Percentiles rank a stretch among this genome's conserved stretches.
These are phyloP conservation scores for Plantago elongata DNA, from an alignment of 257 asterid species.

Conservation along the genomic window DNA sequence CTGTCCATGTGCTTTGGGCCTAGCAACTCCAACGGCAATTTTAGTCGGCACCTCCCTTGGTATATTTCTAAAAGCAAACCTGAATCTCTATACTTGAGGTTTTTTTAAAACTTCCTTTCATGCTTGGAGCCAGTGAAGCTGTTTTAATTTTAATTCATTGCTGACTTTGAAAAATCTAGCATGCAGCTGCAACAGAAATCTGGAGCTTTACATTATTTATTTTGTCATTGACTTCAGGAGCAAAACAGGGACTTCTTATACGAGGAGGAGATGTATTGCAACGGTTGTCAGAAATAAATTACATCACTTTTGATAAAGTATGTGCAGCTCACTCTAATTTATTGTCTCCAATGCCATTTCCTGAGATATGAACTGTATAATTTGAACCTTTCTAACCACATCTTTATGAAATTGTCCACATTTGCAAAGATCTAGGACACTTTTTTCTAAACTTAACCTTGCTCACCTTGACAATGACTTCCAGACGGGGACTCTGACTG, in stretches of 20 bases:
- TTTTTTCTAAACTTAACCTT: conserved; percentile 14
- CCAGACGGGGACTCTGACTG: conserved; percentile 97
- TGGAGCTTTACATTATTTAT: conserved; percentile 18
- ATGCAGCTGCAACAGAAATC: conserved; percentile 14
- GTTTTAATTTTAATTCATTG: conserved; percentile 5
- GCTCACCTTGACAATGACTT: conserved; percentile 17
- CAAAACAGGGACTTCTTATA: conserved; percentile 87
- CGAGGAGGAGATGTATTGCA: conserved; percentile 98
- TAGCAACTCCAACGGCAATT: conserved; percentile 97
- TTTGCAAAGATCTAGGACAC: neutral
- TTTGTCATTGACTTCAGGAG: conserved; percentile 50
- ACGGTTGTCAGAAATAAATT: conserved; percentile 79
- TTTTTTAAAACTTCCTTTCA: conserved; percentile 1
- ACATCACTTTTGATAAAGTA: conserved; percentile 83
- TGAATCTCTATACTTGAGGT: conserved; percentile 7
- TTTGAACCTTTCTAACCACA: conserved; percentile 1
- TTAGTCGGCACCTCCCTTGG: conserved; percentile 98
- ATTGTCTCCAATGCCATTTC: conserved; percentile 8
- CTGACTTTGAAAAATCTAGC: conserved; percentile 12
- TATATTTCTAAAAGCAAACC: conserved; percentile 26
- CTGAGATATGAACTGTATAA: neutral
- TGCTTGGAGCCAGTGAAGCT: conserved; percentile 10
- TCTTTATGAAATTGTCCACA: conserved; percentile 7
- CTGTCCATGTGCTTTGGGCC: conserved; percentile 98
- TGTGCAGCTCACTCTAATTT: neutral